Conservation (phyloP, 2,329 filamentous ascomycete species). For the Ascocoryne sarcoides region DNA sequence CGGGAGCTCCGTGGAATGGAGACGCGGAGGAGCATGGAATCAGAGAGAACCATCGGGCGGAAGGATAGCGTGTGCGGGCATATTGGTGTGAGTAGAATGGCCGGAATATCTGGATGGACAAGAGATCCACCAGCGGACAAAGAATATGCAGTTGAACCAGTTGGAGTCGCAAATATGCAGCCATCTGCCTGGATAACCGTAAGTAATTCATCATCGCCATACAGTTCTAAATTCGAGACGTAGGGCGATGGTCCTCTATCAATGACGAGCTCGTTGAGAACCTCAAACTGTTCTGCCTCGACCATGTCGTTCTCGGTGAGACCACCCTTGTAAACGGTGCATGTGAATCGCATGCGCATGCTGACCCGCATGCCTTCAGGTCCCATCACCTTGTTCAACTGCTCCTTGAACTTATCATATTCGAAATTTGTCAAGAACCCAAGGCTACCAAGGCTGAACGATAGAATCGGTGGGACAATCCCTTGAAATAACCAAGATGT, state of each 20-base stretch:
- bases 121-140: conserved; percentile 91
- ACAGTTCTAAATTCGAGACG: conserved; percentile 92
- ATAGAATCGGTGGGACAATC: conserved; percentile 75
- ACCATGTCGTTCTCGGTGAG: conserved; percentile 55
- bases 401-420: conserved; percentile 78
- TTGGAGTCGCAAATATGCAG: conserved; percentile 95
- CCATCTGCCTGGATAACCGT: conserved; percentile 96
- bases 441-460: conserved; percentile 74
- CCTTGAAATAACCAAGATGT: conserved; percentile 90
- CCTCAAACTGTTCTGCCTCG: conserved; percentile 93
- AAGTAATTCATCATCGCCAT: conserved; percentile 88
- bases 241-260: conserved; percentile 95
- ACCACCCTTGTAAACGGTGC: conserved; percentile 80
- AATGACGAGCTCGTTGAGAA: conserved; percentile 96
- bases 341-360: conserved; percentile 96
- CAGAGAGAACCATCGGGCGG: conserved; percentile 93
- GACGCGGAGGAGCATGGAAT: conserved; percentile 86
- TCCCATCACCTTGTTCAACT: conserved; percentile 84
- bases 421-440: conserved; percentile 86
- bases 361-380: conserved; percentile 95
- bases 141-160: conserved; percentile 90
- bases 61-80: conserved; percentile 96
- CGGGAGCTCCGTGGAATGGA: conserved; percentile 77
- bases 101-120: conserved; percentile 93
- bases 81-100: conserved; percentile 92